These are phyloP conservation scores for Boletus pseudo-olivaceus DNA, from an alignment of 768 basidiomycete genomes.

Conservation along the genomic window DNA sequence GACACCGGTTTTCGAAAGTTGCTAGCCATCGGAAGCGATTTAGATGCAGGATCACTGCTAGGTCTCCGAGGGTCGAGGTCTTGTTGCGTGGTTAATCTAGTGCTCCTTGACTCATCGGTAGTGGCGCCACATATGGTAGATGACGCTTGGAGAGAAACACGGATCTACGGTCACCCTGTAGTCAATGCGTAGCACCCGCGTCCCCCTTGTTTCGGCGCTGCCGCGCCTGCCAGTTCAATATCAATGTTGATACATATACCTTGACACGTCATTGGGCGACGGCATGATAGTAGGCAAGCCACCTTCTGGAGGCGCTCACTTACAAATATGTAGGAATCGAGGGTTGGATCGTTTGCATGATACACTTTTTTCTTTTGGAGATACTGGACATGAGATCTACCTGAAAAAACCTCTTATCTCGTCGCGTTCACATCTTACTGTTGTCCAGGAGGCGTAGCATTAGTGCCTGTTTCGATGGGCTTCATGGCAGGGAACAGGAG, in stretches of 20 bases:
- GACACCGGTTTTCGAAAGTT: background rate
- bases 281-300: background rate
- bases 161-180: too few relatives aligned
- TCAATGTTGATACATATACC: too few relatives aligned
- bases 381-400: background rate
- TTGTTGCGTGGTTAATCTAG: conserved; percentile 1
- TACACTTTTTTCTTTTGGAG: background rate
- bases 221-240: too few relatives aligned
- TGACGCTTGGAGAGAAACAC: background rate
- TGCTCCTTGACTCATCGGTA: too few relatives aligned
- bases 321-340: background rate
- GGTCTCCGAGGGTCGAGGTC: conserved; percentile 40
- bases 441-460: conserved; percentile 29
- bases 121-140: too few relatives aligned
- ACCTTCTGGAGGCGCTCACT: background rate
- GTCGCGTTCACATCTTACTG: conserved; percentile 10
- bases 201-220: too few relatives aligned
- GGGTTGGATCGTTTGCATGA: background rate
- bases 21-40: conserved; percentile 50
- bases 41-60: conserved; percentile 50
- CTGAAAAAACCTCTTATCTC: conserved; percentile 27
- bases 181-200: too few relatives aligned
- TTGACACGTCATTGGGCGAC: too few relatives aligned
- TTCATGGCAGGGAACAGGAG: conserved; percentile 97
- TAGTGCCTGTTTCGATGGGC: conserved; percentile 56